These are phyloP conservation scores for Mortierella claussenii DNA, from an alignment of 192 early-diverging fungal genomes.

Conservation along the genomic window DNA sequence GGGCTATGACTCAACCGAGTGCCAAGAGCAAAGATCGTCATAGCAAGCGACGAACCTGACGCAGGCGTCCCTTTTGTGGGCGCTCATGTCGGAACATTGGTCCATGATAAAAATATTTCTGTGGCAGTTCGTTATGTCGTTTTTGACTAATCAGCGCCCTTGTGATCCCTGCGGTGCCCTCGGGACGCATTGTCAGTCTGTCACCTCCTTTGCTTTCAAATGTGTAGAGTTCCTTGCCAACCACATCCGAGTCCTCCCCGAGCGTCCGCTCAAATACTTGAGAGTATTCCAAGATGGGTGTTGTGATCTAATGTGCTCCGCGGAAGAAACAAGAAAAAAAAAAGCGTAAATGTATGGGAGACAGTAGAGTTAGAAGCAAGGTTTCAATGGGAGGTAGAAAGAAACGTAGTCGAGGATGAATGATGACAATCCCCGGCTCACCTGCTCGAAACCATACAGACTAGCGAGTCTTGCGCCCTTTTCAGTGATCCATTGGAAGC, in stretches of 20 bases:
- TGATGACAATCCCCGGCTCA: too few relatives aligned
- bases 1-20: too few relatives aligned
- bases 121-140: conserved; percentile 56
- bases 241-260: conserved; percentile 71
- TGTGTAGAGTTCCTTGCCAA: conserved; percentile 76
- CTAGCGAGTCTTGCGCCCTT: conserved; percentile 53
- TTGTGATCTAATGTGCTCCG: conserved; percentile 63
- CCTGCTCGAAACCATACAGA: conserved; percentile 65
- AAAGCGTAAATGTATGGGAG: not conserved
- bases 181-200: conserved; percentile 73
- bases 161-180: conserved; percentile 70
- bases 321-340: not conserved
- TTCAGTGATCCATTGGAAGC: conserved; percentile 58
- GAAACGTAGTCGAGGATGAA: not conserved
- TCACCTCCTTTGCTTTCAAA: conserved; percentile 68
- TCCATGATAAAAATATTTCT: conserved; percentile 68
- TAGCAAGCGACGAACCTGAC: too few relatives aligned
- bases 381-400: not conserved
- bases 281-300: conserved; percentile 74
- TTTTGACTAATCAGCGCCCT: conserved; percentile 59
- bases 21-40: too few relatives aligned
- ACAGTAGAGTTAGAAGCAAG: too few relatives aligned
- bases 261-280: conserved; percentile 71
- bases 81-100: conserved; percentile 79
- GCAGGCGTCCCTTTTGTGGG: conserved; percentile 74